Evolutionary conservation across 306 rosid genomes (phyloP), one percentile per base, ranked within the genome.

Genomic region (Sechiopsis laciniata): DNA sequence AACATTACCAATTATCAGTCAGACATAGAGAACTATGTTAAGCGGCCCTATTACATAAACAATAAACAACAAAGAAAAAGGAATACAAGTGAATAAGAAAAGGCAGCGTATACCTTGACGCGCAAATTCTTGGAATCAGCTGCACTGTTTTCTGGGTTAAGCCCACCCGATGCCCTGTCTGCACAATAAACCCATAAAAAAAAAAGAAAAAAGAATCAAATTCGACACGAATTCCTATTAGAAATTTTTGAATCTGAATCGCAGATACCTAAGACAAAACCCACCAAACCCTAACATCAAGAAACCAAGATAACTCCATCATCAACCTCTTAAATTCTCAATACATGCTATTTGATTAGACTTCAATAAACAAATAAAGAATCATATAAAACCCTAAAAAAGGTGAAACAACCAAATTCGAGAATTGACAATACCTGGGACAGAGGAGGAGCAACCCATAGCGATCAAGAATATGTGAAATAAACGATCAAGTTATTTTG

Each of bases 101-200:
- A 32, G 3, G 37, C 37, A 32, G 37, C 37, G 4, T 32, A 48
- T 82, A 91, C 99, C 97, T 95, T 95, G 9, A 95, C 95, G 12
- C 95, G 96, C 19, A 91, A 82, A 82, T 95, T 95, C 81, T 91
- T 95, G 21, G 97, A 88, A 69, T 95, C 99, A 21, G 82, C 95
- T 64, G 89, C 95, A 74, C 79, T 82, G 75, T 85, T 84, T 77
- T 85, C 96, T 29, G 76, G 69, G 85, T 72, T 86, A 11, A 81
- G 81, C 81, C 91, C 88, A 71, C 84, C 84, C 76, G 90, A 75
- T 62, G 74, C 89, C 77, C 85, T 88, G 75, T 84, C 99, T 95
- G 90, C 63, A 84, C 74, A 63, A 78, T 20, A 58, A 26, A 26
- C 29, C 29, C 29, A 26, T 26, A 26, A 26, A 2, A 26, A 26